Base-by-base conservation (phyloP, 805 yeast species). In the Lipomyces yamanashiensis region DNA sequence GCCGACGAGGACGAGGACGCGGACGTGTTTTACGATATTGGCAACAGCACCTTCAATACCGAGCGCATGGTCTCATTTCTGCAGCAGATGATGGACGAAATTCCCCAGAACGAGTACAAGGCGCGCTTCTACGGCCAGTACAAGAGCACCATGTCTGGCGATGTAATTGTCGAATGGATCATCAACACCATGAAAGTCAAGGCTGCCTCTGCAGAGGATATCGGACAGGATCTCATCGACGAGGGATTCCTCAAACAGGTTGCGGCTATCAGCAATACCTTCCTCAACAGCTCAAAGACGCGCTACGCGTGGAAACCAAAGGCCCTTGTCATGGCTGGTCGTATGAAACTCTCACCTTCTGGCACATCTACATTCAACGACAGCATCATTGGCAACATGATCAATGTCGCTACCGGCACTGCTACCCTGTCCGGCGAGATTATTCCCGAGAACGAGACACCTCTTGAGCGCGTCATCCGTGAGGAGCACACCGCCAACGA, bases 241-340 rank as follows among this genome's bases (percentile, higher is more conserved):
- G 72, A 58, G 17, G 70, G 70, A 12, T 67, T 62, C 44, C 9
- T 67, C 28, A 39, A 55, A 12, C 62, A 58, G 33, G 21, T 39
- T 17, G 70, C 59, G 10, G 34, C 54, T 10, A 57, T 66, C 9
- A 64, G 67, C 17, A 62, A 58, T 34, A 79, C 75, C 57, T 90
- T 90, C 75, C 90, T 87, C 59, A 90, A 89, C 74, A 85, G 91
- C 21, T 84, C 91, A 2, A 87, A 85, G 60, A 85, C 87, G 74
- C 81, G 79, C 71, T 90, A 90, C 72, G 96, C 90, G 75, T 91
- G 96, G 96, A 87, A 85, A 66, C 86, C 86, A 2, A 75, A 80
- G 63, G 89, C 89, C 0, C 89, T 83, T 72, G 85, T 82, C 65
- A 77, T 84, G 52, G 66, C 78, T 33, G 77, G 74, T 60, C 71